Evolutionary conservation across 2,329 filamentous ascomycete genomes (phyloP), one percentile per base, ranked within the genome.

Genomic region (Dactylellina drechsleri): DNA sequence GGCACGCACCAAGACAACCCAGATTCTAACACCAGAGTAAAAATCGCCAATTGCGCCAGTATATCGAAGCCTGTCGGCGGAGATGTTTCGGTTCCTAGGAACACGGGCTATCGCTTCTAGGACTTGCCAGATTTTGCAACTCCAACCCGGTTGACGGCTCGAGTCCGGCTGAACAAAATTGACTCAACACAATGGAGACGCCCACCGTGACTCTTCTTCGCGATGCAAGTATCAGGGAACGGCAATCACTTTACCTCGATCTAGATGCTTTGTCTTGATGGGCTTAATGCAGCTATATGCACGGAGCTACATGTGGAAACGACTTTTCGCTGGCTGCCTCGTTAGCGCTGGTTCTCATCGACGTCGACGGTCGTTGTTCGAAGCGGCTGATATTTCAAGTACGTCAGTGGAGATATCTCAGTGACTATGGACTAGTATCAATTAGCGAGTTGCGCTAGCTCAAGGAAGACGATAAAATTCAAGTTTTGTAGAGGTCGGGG

Each of bases 401-500:
- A 28, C 20, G 16, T 26, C 31, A 15, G 20, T 26, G 54, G n/a
- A 20, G 54, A 56, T 45, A 26, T 36, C n/a, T 45, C 10, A 45
- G 16, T 16, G 8, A 2, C 12, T 15, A n/a, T 7, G 8, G 8
- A 16, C 54, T 58, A 58, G 18, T 12, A 36, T 12, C 23, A 43
- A 58, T 26, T 18, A n/a, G 54, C n/a, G 10, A 26, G 4, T 15
- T 10, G 16, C 13, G 31, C 54, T 58, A 58, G n/a, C 54, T 40
- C 15, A 45, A 16, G 36, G 18, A n/a, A 40, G 54, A 18, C 13
- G 13, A 45, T 58, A 40, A n/a, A 8, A 16, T 28, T 26, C 52
- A 36, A 49, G 23, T 50, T 65, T 58, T 26, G 16, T 45, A 47
- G 43, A 47, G 43, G 43, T 47, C 43, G 43, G 43, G 43, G 43